A percentile compares a stretch with the other conserved stretches of the same genome.
Conservation (phyloP, 129 eudicot species). For the Calendula officinalis region DNA sequence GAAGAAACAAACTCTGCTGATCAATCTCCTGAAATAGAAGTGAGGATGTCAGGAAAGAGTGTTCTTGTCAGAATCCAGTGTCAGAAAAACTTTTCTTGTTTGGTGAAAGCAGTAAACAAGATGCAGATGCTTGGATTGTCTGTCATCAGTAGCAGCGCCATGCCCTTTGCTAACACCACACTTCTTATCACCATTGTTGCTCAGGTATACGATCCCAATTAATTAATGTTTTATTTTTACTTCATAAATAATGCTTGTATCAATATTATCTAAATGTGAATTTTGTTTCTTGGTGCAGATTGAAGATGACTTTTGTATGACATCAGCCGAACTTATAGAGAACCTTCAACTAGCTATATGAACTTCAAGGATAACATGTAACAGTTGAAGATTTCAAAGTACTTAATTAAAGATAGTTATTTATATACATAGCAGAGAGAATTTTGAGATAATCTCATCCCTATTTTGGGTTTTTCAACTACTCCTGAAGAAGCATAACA, state of each 20-base stretch:
- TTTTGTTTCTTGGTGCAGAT: slow-evolving; percentile 24
- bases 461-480: slow-evolving; percentile 8
- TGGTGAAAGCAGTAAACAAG: slow-evolving; percentile 34
- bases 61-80: slow-evolving; percentile 45
- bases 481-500: neutral
- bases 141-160: slow-evolving; percentile 33
- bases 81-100: slow-evolving; percentile 26
- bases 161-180: slow-evolving; percentile 37
- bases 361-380: neutral
- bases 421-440: too few species aligned
- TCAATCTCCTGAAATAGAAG: slow-evolving; percentile 32
- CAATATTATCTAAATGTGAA: neutral
- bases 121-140: slow-evolving; percentile 45
- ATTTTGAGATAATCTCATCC: slow-evolving; percentile 4
- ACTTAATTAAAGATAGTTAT: too few species aligned
- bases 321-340: slow-evolving; percentile 21
- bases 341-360: slow-evolving; percentile 20
- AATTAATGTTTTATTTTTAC: neutral
- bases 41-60: slow-evolving; percentile 27
- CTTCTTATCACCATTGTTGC: slow-evolving; percentile 48
- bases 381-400: neutral
- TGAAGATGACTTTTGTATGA: slow-evolving; percentile 25
- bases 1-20: slow-evolving; percentile 12
- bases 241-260: neutral
- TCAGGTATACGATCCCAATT: slow-evolving; percentile 30